phyloP scores from a whole-genome alignment of 1,284 basidiomycete species.

The Apiotrichum akiyoshidainum region DNA sequence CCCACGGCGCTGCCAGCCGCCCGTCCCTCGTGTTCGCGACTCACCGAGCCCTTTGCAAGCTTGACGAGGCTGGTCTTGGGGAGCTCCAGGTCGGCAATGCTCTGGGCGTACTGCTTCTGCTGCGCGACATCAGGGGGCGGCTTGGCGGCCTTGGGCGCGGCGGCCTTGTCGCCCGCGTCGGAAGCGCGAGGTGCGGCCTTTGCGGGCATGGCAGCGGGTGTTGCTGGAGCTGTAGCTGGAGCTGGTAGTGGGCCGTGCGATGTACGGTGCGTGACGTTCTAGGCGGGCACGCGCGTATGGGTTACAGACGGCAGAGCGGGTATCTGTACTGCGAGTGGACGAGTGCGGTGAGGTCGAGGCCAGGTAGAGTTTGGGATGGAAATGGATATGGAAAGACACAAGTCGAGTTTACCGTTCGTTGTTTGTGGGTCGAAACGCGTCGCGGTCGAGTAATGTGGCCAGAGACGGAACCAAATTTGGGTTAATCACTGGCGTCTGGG shows the following conservation, averaged over 20 bases:
- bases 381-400: too few relatives aligned
- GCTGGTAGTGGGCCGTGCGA: neutral
- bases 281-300: too few relatives aligned
- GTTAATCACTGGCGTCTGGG: too few relatives aligned
- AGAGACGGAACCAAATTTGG: too few relatives aligned
- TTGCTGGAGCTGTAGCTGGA: neutral
- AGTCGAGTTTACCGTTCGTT: too few relatives aligned
- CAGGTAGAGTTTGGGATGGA: too few relatives aligned
- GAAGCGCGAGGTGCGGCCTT: slow-evolving; percentile 1
- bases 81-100: slow-evolving; percentile 77
- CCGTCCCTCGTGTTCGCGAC: slow-evolving; percentile 36
- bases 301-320: neutral
- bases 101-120: slow-evolving; percentile 29
- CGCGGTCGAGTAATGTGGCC: too few relatives aligned
- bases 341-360: too few relatives aligned
- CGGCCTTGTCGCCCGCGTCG: neutral
- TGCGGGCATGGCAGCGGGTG: slow-evolving; percentile 3
- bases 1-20: neutral
- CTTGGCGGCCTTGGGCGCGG: slow-evolving; percentile 2
- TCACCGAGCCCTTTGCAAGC: slow-evolving; percentile 67
- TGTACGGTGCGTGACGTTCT: too few relatives aligned
- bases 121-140: slow-evolving; percentile 28
- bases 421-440: too few relatives aligned
- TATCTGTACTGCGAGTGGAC: neutral
- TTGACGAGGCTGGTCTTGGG: slow-evolving; percentile 75